phyloP scores from a whole-genome alignment of 805 yeast genomes.

The Wickerhamomyces tratensis region DNA sequence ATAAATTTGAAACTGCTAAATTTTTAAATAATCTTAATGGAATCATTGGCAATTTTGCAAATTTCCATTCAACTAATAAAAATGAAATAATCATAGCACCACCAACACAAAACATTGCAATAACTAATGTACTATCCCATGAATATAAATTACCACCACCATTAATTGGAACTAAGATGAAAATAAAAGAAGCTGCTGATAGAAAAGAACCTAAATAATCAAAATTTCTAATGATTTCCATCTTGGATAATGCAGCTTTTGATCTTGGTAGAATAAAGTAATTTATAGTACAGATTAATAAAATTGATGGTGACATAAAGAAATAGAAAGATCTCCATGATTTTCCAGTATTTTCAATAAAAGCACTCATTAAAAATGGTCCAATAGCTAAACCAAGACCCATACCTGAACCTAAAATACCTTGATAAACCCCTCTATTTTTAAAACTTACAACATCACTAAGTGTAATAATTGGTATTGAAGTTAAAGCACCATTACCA shows the following conservation, averaged over 20 bases:
- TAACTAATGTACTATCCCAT: constrained; percentile 41
- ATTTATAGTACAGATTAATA: constrained; percentile 14
- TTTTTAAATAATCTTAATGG: constrained; percentile 34
- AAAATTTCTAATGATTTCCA: constrained; percentile 34
- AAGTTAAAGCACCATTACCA: constrained; percentile 44
- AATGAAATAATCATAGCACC: constrained; percentile 31
- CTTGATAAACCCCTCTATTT: constrained; percentile 47
- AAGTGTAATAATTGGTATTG: constrained; percentile 39
- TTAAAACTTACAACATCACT: constrained; percentile 41
- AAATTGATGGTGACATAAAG: constrained; percentile 31
- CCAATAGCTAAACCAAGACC: constrained; percentile 46
- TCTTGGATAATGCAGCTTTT: constrained; percentile 19
- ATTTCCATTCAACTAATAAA: constrained; percentile 32
- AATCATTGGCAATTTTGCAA: constrained; percentile 39
- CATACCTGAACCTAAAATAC: constrained; percentile 38
- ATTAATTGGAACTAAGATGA: constrained; percentile 40
- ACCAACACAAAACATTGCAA: constrained; percentile 33
- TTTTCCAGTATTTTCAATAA: constrained; percentile 24
- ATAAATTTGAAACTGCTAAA: constrained; percentile 22
- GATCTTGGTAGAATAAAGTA: constrained; percentile 27
- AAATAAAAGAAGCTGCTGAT: constrained; percentile 35
- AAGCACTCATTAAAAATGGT: constrained; percentile 45
- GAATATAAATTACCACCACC: constrained; percentile 52
- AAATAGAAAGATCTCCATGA: constrained; percentile 48
- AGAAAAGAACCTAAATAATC: constrained; percentile 45